Percentiles rank a stretch among this genome's conserved stretches.
phyloP scores from a whole-genome alignment of 371 early-diverging fungal species.

The Coemansia sp. region DNA sequence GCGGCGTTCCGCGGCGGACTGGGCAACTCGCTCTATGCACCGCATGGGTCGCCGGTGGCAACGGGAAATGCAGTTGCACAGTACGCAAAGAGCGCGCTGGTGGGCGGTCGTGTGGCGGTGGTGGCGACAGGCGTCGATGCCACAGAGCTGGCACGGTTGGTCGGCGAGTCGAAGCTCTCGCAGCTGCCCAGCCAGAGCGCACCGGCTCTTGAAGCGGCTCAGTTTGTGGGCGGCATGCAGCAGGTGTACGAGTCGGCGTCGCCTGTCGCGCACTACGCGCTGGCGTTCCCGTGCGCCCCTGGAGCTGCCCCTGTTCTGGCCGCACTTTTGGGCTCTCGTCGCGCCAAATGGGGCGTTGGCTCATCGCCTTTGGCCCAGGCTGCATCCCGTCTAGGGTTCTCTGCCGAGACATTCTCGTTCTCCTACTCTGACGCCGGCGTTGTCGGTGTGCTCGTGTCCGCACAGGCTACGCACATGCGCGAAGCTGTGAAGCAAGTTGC shows the following conservation, averaged over 20 bases:
- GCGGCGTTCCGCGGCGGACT: slow-evolving; percentile 93
- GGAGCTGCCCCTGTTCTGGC: slow-evolving; percentile 77
- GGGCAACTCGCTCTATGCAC: slow-evolving; percentile 91
- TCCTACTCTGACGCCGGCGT: slow-evolving; percentile 93
- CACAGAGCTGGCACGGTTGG: slow-evolving; percentile 58
- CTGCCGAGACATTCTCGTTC: slow-evolving; percentile 77
- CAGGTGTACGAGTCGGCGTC: slow-evolving; percentile 66
- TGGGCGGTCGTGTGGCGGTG: slow-evolving; percentile 73
- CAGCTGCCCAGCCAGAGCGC: slow-evolving; percentile 46
- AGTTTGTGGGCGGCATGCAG: slow-evolving; percentile 82
- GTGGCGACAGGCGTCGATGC: slow-evolving; percentile 85
- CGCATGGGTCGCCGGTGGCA: slow-evolving; percentile 59
- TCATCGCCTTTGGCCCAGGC: slow-evolving; percentile 70
- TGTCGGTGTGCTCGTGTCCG: slow-evolving; percentile 79
- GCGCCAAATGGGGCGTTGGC: slow-evolving; percentile 75
- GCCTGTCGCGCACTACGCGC: slow-evolving; percentile 64
- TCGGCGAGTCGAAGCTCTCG: slow-evolving; percentile 57
- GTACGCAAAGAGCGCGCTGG: slow-evolving; percentile 73
- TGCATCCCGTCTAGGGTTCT: slow-evolving; percentile 61
- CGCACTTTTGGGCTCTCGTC: slow-evolving; percentile 75
- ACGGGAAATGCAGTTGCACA: slow-evolving; percentile 66
- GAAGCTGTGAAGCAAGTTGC: slow-evolving; percentile 69
- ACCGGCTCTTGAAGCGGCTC: slow-evolving; percentile 51
- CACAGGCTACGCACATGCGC: slow-evolving; percentile 61
- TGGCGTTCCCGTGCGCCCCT: slow-evolving; percentile 77